phyloP scores from a whole-genome alignment of 345 rosid genomes.

The Raphanus raphanistrum region DNA sequence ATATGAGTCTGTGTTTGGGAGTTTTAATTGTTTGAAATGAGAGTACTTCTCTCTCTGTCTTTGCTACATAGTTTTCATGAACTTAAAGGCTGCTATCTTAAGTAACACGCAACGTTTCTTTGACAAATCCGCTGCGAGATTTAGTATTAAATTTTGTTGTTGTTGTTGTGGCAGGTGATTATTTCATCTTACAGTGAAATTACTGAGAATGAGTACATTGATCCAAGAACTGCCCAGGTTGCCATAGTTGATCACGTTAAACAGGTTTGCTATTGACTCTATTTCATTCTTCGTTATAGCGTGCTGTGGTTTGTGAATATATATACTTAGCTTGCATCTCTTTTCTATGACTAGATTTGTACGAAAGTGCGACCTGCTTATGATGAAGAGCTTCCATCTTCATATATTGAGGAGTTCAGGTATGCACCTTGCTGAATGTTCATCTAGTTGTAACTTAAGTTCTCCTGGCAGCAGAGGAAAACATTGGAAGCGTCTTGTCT shows the following conservation, averaged over 20 bases:
- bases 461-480: constrained; percentile 5
- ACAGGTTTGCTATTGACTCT: constrained; percentile 55
- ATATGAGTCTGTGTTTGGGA: not conserved
- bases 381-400: constrained; percentile 89
- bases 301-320: not conserved
- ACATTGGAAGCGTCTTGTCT: not conserved
- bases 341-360: constrained; percentile 61
- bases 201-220: constrained; percentile 65
- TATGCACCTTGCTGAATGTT: constrained; percentile 36
- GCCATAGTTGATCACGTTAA: constrained; percentile 87
- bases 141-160: not conserved
- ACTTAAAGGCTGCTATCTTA: not conserved
- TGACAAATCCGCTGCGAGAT: not conserved
- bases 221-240: constrained; percentile 92
- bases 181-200: constrained; percentile 70
- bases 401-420: constrained; percentile 89
- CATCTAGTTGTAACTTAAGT: constrained; percentile 4
- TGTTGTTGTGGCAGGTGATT: constrained; percentile 53
- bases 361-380: constrained; percentile 85
- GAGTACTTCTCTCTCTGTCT: not conserved
- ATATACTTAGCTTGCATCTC: not conserved
- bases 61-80: not conserved
- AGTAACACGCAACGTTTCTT: not conserved
- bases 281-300: not conserved
- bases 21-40: not conserved